phyloP scores from a whole-genome alignment of 2,329 filamentous ascomycete genomes.

The Pseudocercospora vitis region DNA sequence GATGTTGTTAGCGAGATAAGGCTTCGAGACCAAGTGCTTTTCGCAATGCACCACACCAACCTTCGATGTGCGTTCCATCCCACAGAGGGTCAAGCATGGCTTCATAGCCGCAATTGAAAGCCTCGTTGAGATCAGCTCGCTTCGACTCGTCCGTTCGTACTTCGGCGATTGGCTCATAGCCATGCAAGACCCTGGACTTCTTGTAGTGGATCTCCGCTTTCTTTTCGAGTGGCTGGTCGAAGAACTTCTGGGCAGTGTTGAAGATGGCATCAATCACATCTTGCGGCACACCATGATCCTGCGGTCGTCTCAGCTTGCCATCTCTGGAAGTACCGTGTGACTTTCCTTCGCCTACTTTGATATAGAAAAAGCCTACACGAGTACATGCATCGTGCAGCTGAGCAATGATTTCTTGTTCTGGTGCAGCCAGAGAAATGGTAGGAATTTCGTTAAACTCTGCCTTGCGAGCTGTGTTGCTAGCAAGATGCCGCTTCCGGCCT shows the following conservation, averaged over 20 bases:
- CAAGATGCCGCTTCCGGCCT: conserved; percentile 24
- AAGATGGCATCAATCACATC: conserved; percentile 23
- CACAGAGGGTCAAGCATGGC: conserved; percentile 22
- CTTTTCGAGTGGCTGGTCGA: conserved; percentile 29
- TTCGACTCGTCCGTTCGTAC: conserved; percentile 63
- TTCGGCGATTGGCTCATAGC: conserved; percentile 68
- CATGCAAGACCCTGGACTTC: conserved; percentile 62
- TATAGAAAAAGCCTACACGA: conserved; percentile 30
- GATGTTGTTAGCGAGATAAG: conserved; percentile 3
- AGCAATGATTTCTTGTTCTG: conserved; percentile 21
- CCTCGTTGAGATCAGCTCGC: conserved; percentile 50
- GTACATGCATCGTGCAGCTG: conserved; percentile 28
- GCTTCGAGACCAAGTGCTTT: neutral
- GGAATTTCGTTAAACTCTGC: conserved; percentile 29
- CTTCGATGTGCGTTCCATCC: conserved; percentile 4
- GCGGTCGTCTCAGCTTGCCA: conserved; percentile 46
- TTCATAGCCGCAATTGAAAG: conserved; percentile 31
- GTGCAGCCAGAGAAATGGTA: conserved; percentile 23
- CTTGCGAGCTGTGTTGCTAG: conserved; percentile 25
- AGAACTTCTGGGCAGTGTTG: conserved; percentile 35
- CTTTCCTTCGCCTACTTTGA: conserved; percentile 15
- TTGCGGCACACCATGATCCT: conserved; percentile 69
- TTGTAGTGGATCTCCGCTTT: conserved; percentile 67
- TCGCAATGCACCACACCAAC: neutral
- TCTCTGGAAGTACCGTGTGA: neutral